phyloP scores from a whole-genome alignment of 2,329 filamentous ascomycete genomes.

The Penicillium fuscoglaucum region DNA sequence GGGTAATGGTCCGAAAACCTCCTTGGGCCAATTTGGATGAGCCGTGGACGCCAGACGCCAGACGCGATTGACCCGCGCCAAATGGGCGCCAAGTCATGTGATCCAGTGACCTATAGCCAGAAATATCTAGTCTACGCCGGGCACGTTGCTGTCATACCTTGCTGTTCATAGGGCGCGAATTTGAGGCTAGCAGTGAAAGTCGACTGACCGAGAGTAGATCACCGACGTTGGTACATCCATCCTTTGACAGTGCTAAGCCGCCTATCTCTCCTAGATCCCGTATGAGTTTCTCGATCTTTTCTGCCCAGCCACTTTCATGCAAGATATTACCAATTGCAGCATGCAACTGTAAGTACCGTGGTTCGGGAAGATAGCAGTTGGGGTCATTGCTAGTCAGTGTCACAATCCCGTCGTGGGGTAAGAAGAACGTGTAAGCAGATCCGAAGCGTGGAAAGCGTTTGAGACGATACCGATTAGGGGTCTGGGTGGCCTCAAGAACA shows the following conservation, averaged over 20 bases:
- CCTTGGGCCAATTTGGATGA: conserved; percentile 16
- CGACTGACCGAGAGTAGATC: conserved; percentile 1
- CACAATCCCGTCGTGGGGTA: background rate
- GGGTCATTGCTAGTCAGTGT: background rate
- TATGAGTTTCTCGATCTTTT: conserved; percentile 2
- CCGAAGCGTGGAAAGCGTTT: background rate
- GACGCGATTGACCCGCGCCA: conserved; percentile 28
- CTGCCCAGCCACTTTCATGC: background rate
- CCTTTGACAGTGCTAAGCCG: background rate
- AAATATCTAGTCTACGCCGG: too few relatives aligned
- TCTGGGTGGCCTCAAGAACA: background rate
- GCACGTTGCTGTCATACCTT: background rate
- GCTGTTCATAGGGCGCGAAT: background rate
- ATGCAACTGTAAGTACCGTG: background rate
- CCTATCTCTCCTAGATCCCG: background rate
- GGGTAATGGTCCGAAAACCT: conserved; percentile 5
- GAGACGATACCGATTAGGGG: background rate
- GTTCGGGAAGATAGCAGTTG: background rate
- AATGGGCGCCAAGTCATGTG: conserved; percentile 39
- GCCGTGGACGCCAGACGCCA: conserved; percentile 15
- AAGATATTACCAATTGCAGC: conserved; percentile 6
- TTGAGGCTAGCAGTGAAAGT: background rate
- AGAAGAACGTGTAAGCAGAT: background rate
- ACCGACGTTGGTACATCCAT: conserved; percentile 6
- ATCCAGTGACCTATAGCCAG: background rate